Evolutionary conservation across 2,329 filamentous ascomycete species (phyloP).

Genomic region (Fusarium sterilihyphosum): DNA sequence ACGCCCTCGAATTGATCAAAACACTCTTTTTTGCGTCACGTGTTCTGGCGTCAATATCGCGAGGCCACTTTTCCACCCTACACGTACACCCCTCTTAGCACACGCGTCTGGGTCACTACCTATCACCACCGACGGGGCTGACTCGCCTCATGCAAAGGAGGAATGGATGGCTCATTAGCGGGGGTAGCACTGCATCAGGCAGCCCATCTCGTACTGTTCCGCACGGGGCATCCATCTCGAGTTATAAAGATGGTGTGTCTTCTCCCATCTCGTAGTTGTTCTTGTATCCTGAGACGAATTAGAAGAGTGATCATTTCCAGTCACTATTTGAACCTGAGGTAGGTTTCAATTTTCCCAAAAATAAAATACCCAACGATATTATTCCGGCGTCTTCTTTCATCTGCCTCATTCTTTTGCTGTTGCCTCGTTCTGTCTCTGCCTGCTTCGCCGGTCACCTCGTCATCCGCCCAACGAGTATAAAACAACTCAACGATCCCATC

Average conservation of each 20-base stretch:
- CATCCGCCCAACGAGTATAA: slow-evolving; percentile 24
- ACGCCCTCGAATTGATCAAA: slow-evolving; percentile 15
- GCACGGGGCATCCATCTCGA: slow-evolving; percentile 38
- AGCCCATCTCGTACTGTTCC: slow-evolving; percentile 26
- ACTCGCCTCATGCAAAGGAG: slow-evolving; percentile 34
- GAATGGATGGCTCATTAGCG: slow-evolving; percentile 10
- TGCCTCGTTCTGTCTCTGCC: slow-evolving; percentile 24
- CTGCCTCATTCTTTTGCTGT: slow-evolving; percentile 22
- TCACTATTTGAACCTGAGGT: slow-evolving; percentile 46
- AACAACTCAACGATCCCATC: slow-evolving; percentile 1
- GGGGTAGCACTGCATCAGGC: slow-evolving; percentile 38
- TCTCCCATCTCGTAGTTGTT: slow-evolving; percentile 3
- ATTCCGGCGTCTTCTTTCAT: slow-evolving; percentile 20
- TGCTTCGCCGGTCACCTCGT: slow-evolving; percentile 6
- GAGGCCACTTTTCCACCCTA: slow-evolving; percentile 1
- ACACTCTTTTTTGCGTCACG: slow-evolving; percentile 22
- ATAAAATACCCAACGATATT: slow-evolving; percentile 18
- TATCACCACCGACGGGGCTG: slow-evolving; percentile 37
- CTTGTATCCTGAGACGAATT: slow-evolving; percentile 9
- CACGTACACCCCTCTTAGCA: slow-evolving; percentile 3
- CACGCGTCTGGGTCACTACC: slow-evolving; percentile 33
- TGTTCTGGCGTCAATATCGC: slow-evolving; percentile 24
- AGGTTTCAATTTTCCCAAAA: slow-evolving; percentile 35
- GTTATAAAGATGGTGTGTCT: slow-evolving; percentile 42
- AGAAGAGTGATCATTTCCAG: slow-evolving; percentile 34